Evolutionary conservation across 345 rosid species (phyloP).

Genomic region (Citrus sp.): DNA sequence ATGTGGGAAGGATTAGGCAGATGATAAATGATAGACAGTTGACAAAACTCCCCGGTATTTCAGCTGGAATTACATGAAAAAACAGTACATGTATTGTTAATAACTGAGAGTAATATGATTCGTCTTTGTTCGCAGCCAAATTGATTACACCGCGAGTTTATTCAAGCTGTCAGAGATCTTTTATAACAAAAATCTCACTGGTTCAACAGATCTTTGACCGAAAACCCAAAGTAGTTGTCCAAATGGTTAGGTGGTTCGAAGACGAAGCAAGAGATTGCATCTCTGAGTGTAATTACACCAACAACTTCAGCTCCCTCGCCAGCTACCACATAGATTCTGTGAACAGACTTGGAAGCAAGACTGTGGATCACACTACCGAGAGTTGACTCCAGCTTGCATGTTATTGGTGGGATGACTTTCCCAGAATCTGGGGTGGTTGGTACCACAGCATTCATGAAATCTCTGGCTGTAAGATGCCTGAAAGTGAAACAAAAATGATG

Average conservation of each 20-base stretch:
- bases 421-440: conserved; percentile 37
- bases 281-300: conserved; percentile 86
- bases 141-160: neutral
- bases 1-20: conserved; percentile 49
- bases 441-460: conserved; percentile 50
- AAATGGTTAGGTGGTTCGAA: conserved; percentile 71
- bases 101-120: neutral
- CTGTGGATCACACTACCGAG: conserved; percentile 64
- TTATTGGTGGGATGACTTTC: conserved; percentile 52
- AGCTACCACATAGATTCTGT: conserved; percentile 63
- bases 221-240: conserved; percentile 55
- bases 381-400: conserved; percentile 56
- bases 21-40: conserved; percentile 41
- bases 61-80: conserved; percentile 32
- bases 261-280: conserved; percentile 85
- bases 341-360: conserved; percentile 66
- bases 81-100: neutral
- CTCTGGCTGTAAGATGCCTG: conserved; percentile 68
- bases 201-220: conserved; percentile 53
- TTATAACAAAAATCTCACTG: conserved; percentile 26
- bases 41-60: conserved; percentile 50
- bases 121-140: neutral
- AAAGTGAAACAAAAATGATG: neutral
- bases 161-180: neutral
- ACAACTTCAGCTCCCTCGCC: conserved; percentile 48